Conservation (phyloP, 2,329 filamentous ascomycete genomes). For the Apiospora kogelbergensis region DNA sequence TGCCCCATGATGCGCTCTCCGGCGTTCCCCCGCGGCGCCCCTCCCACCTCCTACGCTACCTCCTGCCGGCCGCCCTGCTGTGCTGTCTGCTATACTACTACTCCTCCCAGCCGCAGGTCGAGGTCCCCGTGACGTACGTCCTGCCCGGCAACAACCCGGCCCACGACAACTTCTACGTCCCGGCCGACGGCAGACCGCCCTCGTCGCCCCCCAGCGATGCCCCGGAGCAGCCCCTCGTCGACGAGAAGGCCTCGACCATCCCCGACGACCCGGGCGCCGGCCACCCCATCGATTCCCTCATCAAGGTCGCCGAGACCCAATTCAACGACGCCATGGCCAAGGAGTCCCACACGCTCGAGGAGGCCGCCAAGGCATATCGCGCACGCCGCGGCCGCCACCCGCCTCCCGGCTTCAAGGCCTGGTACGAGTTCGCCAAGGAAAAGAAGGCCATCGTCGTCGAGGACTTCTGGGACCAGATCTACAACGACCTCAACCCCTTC, state of each 20-base stretch:
- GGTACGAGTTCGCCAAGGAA: conserved; percentile 45
- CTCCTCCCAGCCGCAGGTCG: conserved; percentile 21
- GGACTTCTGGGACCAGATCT: conserved; percentile 53
- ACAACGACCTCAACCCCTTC: conserved; percentile 52
- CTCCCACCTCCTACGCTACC: conserved; percentile 43
- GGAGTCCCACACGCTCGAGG: conserved; percentile 40
- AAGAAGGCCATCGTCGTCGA: conserved; percentile 45
- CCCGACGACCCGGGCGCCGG: conserved; percentile 18
- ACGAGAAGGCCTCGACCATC: conserved; percentile 16
- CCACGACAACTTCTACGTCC: neutral
- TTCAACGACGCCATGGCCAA: conserved; percentile 40
- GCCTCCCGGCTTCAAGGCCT: conserved; percentile 48
- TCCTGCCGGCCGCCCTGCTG: conserved; percentile 37
- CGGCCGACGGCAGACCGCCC: neutral
- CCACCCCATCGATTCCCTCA: conserved; percentile 46
- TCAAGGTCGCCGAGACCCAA: conserved; percentile 37
- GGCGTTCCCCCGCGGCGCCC: conserved; percentile 41
- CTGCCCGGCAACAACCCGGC: conserved; percentile 15
- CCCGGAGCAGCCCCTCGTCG: conserved; percentile 17
- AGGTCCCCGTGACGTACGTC: conserved; percentile 18
- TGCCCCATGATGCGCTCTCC: conserved; percentile 36
- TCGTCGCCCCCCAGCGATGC: conserved; percentile 7
- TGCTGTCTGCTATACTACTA: conserved; percentile 35
- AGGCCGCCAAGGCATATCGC: conserved; percentile 47
- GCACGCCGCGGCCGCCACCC: conserved; percentile 47